Base-by-base conservation (phyloP, 176 grass and related monocot genomes). In the Areca catechu region DNA sequence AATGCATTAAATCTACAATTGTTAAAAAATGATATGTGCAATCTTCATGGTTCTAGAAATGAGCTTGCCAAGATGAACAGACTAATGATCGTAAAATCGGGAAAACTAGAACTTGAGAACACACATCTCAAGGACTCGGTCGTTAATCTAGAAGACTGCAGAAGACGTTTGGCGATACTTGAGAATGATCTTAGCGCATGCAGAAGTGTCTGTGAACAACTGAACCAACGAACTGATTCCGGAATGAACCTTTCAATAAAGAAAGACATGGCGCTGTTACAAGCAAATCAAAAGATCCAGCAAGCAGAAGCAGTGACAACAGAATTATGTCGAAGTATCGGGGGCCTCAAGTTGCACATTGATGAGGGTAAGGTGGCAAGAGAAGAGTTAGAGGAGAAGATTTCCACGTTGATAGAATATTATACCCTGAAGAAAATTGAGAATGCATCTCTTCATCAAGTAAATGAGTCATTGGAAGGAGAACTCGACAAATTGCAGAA, bases 51-150 rank as follows among this genome's bases (percentile, higher is more conserved):
- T 3, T 69, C 70, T 54, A 69, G 73, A 49, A 77, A 80, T 5
- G 77, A 89, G 22, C 80, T 89, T 50, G 57, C 76, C 49, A 61
- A 81, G 63, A 77, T 78, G 24, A 84, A 85, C 57, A 85, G 51
- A 54, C 14, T 72, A 63, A 78, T 84, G 73, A 74, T 81, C 56
- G 80, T 71, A 64, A 84, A 81, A 60, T 69, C 81, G 28, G 81
- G 70, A 24, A 74, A 71, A 24, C 66, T 81, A 7, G 69, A 89
- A 51, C 61, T 81, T 0, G 86, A 89, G 67, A 84, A 78, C 63
- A 84, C 77, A 27, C 80, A 78, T 58, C 77, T 67, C 19, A 53
- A 55, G 51, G 25, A 30, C 30, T 43, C 27, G 37, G 30, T 37
- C 25, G 5, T 24, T 3, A 20, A 55, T 3, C n/a, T 67, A 14